phyloP scores from a whole-genome alignment of 1,284 basidiomycete species.

The Chiua sp. region DNA sequence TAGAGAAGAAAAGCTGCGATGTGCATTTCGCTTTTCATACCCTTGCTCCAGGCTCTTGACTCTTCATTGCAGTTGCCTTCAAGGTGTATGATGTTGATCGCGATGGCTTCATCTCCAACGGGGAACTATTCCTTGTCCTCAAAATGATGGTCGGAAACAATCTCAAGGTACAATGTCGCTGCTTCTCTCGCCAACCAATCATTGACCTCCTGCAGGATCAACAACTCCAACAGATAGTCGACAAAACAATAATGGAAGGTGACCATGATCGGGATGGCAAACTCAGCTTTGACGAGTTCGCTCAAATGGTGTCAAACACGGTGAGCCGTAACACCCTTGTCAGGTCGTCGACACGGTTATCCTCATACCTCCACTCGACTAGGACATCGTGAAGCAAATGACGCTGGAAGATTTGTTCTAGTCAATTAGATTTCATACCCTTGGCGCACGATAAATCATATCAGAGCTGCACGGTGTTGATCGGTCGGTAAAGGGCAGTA shows the following conservation, averaged over 20 bases:
- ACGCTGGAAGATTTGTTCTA: slow-evolving; percentile 72
- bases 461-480: slow-evolving; percentile 17
- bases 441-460: slow-evolving; percentile 18
- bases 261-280: slow-evolving; percentile 98
- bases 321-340: slow-evolving; percentile 49
- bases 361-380: slow-evolving; percentile 5
- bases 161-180: slow-evolving; percentile 74
- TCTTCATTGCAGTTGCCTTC: slow-evolving; percentile 77
- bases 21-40: slow-evolving; percentile 54
- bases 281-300: slow-evolving; percentile 96
- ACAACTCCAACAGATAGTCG: slow-evolving; percentile 99
- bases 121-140: slow-evolving; percentile 96
- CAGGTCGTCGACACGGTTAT: background rate
- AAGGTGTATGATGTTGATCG: slow-evolving; percentile 99
- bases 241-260: slow-evolving; percentile 99
- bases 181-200: background rate
- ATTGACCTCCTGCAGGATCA: slow-evolving; percentile 69
- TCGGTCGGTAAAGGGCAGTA: slow-evolving; percentile 12
- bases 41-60: slow-evolving; percentile 20
- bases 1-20: slow-evolving; percentile 95
- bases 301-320: slow-evolving; percentile 96
- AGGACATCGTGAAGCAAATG: slow-evolving; percentile 99
- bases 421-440: slow-evolving; percentile 25
- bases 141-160: slow-evolving; percentile 99
- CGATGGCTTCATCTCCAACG: slow-evolving; percentile 98